Base-by-base conservation (phyloP, 2,329 filamentous ascomycete genomes). In the Fusarium torulosum region DNA sequence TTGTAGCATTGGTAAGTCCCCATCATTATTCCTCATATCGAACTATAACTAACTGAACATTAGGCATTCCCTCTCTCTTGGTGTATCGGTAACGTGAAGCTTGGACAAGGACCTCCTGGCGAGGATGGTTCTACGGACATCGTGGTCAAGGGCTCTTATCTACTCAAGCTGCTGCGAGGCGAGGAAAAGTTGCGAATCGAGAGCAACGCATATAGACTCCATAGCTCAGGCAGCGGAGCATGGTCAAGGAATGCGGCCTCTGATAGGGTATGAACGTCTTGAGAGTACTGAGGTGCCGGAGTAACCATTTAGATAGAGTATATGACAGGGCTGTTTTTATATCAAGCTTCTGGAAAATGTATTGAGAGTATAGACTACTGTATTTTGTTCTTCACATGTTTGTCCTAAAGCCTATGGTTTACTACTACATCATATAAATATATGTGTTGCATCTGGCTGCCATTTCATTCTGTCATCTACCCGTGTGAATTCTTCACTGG, bases 1-100 rank as follows among this genome's bases (percentile, higher is more conserved):
- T 91, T 58, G 82, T 90, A 77, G 75, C 79, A 25, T 27, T 80
- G 59, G 80, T 80, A 67, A 65, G 77, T 71, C 17, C 3, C 11
- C 31, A 3, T 15, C 6, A 6, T 11, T n/a, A 17, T 17, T 25
- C 13, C 7, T 6, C 29, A 4, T 27, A 9, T 44, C 11, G 8
- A 43, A 20, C 6, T 17, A 29, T 8, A 25, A 17, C 60, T 72
- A 45, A 73, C 41, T 15, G 27, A 9, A 11, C 19, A 41, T n/a
- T 14, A 76, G 72, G 69, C 73, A 10, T 74, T 73, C 42, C 35
- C 75, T 20, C 69, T 67, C 19, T 63, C 74, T 15, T 61, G 70
- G 20, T 74, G 75, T 38, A 67, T 78, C 9, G 76, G 76, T 8
- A 78, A 78, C 27, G 72, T 78, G 27, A 73, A 73, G 43, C 66